Evolutionary conservation across 2,329 filamentous ascomycete genomes (phyloP), one percentile per base, ranked within the genome.

Genomic region (Tolypocladium paradoxum): DNA sequence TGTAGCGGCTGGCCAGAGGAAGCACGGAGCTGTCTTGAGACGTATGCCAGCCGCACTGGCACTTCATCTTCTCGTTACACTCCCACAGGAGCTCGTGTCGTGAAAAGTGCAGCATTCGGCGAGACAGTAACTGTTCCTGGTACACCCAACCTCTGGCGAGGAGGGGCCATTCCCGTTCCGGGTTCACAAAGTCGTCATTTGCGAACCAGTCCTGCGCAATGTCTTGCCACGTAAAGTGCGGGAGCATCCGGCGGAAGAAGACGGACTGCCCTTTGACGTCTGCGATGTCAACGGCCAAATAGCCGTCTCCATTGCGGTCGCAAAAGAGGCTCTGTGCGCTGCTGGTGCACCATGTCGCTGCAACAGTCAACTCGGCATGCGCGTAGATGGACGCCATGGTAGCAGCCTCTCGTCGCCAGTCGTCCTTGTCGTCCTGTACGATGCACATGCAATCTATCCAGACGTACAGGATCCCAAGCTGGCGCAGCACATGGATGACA

Each of bases 381-480:
- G 46, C 16, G 16, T 61, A 60, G 3, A 59, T 51, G 0, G 55
- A 48, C 9, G 53, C 49, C 56, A 60, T 59, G 20, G 20, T 49
- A 1, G 55, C 29, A 2, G 56, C 57, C 40, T 62, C 59, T 27
- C 36, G 36, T 2, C 22, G 45, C 58, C 60, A 60, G 37, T 62
- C 58, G 0, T 51, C 48, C 4, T 46, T 20, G 31, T 52, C 53
- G 20, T 61, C 55, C 9, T 60, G 58, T 8, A 59, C 37, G 16
- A 62, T 61, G 51, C 59, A 61, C 4, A 60, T 11, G 45, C 54
- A 50, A 27, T 58, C 56, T 33, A 56, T 54, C 57, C 56, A 60
- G 12, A 58, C 33, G 34, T 55, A 53, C 20, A 53, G 16, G 16
- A 58, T 55, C 38, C 54, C 58, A 16, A 56, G 34, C 24, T 27